Base-by-base conservation (phyloP, 1,284 basidiomycete genomes). In the Vanrija sp. region DNA sequence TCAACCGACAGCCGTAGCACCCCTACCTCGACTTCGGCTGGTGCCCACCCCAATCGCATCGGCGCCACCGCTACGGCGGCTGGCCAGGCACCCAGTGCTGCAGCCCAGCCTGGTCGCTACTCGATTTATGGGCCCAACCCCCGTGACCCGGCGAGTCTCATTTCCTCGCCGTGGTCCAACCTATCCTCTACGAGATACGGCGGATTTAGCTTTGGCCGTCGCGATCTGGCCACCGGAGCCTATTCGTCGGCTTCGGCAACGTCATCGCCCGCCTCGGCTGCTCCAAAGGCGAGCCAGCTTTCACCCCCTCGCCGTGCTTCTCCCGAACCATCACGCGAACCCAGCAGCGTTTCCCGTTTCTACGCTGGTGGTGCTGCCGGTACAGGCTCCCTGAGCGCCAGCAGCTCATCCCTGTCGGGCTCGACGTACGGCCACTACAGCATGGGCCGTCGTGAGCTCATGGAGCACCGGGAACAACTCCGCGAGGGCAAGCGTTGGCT, bases 401-500 rank as follows among this genome's bases (percentile, higher is more conserved):
- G 23, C 19, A 39, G 19, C 15, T 15, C 34, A 14, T 56, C 29
- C 9, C 52, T 26, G 19, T 52, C 18, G 46, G 44, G 29, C 54
- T 61, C 38, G 9, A 29, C 45, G 6, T 68, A 69, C 40, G 53
- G 64, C 14, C 68, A 69, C 42, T 70, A 71, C 58, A 61, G 64
- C 23, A 68, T 72, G 65, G 66, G 65, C 46, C 65, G 69, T 3
- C 66, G 72, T 6, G 75, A 76, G 54, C 62, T 77, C 0, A 48
- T 58, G 18, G 75, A 77, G 51, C 75, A 77, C 56, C 72, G 73
- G 14, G 74, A 76, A 46, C 72, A 74, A 57, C 68, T 77, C 5
- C 64, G 73, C 45, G 74, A 77, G 45, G 74, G 74, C 57, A 75
- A 74, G 57, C 55, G 67, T 26, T 77, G 75, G 75, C 62, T 77